Conservation (phyloP, 2,329 filamentous ascomycete genomes). For the Truncatella angustata region DNA sequence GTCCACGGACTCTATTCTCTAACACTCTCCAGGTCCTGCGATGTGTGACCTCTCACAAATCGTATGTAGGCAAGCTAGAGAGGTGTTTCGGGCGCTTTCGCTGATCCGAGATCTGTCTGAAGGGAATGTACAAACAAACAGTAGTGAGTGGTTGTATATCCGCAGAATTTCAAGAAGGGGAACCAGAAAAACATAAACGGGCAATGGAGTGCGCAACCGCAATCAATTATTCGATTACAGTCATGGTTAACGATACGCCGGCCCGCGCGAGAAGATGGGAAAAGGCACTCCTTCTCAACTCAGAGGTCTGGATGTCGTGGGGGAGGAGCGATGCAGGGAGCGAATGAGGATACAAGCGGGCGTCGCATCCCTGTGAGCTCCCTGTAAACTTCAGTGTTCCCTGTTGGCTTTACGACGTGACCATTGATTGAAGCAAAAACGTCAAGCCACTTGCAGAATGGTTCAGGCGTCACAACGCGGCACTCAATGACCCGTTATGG, state of each 20-base stretch:
- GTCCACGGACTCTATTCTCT: slow-evolving; percentile 7
- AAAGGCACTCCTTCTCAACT: too few relatives aligned
- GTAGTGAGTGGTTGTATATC: not conserved
- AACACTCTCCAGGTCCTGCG: slow-evolving; percentile 5
- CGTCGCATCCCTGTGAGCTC: too few relatives aligned
- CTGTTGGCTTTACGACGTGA: not conserved
- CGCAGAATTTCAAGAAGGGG: not conserved
- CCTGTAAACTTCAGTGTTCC: too few relatives aligned
- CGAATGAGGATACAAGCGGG: too few relatives aligned
- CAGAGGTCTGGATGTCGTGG: not conserved
- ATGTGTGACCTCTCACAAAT: slow-evolving; percentile 7
- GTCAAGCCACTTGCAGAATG: not conserved
- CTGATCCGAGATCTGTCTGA: not conserved
- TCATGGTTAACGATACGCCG: not conserved
- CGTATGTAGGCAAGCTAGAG: not conserved
- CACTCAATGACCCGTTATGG: not conserved
- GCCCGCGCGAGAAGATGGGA: not conserved
- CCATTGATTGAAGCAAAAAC: not conserved
- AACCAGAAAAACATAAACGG: too few relatives aligned
- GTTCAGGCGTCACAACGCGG: not conserved
- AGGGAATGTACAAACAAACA: not conserved
- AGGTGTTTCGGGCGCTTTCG: not conserved
- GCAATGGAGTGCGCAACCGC: not conserved
- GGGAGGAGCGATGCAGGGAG: not conserved
- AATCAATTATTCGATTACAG: not conserved